Evolutionary conservation across 2,329 filamentous ascomycete genomes (phyloP).

Genomic region (Aspergillus oerlinghausenensis): DNA sequence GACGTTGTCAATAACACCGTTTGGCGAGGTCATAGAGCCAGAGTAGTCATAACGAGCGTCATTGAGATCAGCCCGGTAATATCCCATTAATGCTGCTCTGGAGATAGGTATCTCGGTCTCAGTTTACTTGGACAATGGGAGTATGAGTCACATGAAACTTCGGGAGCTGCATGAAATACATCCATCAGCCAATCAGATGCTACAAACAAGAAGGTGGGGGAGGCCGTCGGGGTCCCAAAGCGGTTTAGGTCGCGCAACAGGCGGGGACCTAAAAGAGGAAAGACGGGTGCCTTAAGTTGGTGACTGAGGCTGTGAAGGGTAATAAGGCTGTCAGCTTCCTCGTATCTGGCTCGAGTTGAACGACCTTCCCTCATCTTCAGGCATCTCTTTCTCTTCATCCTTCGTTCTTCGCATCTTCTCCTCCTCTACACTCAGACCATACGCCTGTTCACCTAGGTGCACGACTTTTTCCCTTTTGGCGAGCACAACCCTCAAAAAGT

Average conservation of each 20-base stretch:
- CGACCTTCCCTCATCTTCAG: conserved; percentile 4
- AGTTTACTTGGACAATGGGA: too few relatives aligned
- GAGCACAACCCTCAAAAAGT: background rate
- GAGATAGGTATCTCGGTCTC: too few relatives aligned
- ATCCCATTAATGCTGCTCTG: background rate
- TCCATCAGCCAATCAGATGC: background rate
- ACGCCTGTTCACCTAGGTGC: background rate
- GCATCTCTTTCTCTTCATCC: background rate
- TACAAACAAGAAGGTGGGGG: background rate
- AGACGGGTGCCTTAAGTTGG: conserved; percentile 1
- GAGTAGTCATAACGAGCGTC: background rate
- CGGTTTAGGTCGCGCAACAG: conserved; percentile 17
- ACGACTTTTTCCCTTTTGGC: background rate
- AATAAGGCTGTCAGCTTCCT: conserved; percentile 2
- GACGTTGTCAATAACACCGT: background rate
- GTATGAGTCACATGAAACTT: background rate
- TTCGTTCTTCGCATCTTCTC: background rate
- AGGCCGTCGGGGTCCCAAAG: conserved; percentile 22
- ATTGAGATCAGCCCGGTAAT: too few relatives aligned
- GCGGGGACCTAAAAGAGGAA: conserved; percentile 27
- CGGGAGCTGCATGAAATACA: background rate
- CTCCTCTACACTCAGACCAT: conserved; percentile 2
- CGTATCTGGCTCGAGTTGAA: background rate
- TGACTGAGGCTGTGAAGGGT: conserved; percentile 1
- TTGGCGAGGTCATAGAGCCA: background rate